Base-by-base conservation (phyloP, 352 stramenopile species). In the Pythium catenulatum region DNA sequence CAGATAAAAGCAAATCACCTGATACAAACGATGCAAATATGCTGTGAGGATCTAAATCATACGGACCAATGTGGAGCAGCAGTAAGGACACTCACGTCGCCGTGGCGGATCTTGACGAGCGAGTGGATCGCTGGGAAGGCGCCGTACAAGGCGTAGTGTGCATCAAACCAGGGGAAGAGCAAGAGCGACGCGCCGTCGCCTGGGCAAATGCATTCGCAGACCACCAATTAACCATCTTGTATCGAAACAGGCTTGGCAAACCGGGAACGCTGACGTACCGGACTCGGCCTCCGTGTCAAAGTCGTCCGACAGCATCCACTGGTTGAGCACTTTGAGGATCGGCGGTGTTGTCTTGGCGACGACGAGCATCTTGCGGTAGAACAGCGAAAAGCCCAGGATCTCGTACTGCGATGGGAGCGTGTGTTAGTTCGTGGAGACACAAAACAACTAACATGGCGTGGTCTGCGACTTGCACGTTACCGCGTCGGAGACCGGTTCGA, bases 1-100 rank as follows among this genome's bases (percentile, higher is more conserved):
- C 34, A 94, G 37, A 69, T 90, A 95, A 23, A 86, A 86, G 19
- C 88, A 34, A 69, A 94, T 85, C 41, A 96, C 41, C 90, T 95
- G 36, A 7, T 58, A 19, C 36, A 21, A 77, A 34, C 30, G 11
- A 74, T 37, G 8, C 7, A 41, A 17, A 43, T 39, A 25, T n/a
- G n/a, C n/a, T n/a, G n/a, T n/a, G n/a, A n/a, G n/a, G n/a, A n/a
- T n/a, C n/a, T n/a, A n/a, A n/a, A n/a, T n/a, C n/a, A n/a, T n/a
- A n/a, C n/a, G n/a, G n/a, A n/a, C n/a, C n/a, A n/a, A n/a, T n/a
- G n/a, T n/a, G n/a, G n/a, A n/a, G n/a, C n/a, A 32, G 13, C 6
- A n/a, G 56, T 17, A 25, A 43, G 2, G 14, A n/a, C 9, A 76
- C 84, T 23, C 92, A 94, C 90, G 14, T 90, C 65, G 9, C 59